phyloP scores from a whole-genome alignment of 2,329 filamentous ascomycete genomes.

The Phyllosticta paracitricarpa region DNA sequence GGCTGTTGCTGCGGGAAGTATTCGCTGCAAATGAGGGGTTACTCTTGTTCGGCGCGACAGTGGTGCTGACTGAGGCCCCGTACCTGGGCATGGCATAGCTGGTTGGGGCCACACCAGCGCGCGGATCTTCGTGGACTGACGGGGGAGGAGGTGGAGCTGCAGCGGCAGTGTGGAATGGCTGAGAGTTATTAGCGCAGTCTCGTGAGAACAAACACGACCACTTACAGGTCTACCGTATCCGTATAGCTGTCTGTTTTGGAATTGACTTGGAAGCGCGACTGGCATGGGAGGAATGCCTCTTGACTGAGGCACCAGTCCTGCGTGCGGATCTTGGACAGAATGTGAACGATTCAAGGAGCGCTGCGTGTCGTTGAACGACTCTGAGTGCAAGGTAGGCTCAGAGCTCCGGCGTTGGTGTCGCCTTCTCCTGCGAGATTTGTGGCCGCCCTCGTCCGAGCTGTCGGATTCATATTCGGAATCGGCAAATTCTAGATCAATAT shows the following conservation, averaged over 20 bases:
- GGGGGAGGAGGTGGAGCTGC: neutral
- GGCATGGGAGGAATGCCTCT: neutral
- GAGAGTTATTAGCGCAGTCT: neutral
- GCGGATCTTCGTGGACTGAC: neutral
- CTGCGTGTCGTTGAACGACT: neutral
- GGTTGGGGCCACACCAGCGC: neutral
- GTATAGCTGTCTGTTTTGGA: slow-evolving; percentile 5
- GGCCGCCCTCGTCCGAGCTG: neutral
- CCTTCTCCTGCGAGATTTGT: neutral
- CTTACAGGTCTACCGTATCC: slow-evolving; percentile 4
- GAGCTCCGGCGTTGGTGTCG: slow-evolving; percentile 2
- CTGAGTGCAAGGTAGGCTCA: neutral
- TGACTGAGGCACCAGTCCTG: neutral
- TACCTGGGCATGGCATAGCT: neutral
- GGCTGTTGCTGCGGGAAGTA: neutral
- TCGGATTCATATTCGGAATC: neutral
- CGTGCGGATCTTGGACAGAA: neutral
- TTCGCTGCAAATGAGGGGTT: neutral
- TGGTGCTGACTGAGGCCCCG: neutral
- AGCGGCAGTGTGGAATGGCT: neutral
- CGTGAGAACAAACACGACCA: neutral
- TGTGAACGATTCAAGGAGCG: neutral
- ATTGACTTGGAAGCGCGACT: slow-evolving; percentile 1
- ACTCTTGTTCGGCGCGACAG: neutral
- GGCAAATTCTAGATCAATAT: neutral